phyloP scores from a whole-genome alignment of 805 yeast genomes.

The Wickerhamomyces bovis region DNA sequence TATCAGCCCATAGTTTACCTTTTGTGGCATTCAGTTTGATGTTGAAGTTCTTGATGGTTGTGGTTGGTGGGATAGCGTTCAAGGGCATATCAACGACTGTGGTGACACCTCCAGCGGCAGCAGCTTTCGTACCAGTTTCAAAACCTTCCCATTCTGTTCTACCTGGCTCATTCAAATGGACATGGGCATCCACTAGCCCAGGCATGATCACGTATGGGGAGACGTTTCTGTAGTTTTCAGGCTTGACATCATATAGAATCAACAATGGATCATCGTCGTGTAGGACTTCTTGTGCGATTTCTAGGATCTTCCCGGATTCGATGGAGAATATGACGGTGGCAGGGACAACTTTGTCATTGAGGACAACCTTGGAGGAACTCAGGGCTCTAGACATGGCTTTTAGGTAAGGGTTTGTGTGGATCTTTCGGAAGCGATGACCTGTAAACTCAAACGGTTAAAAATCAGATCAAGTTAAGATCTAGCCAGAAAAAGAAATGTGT shows the following conservation, averaged over 20 bases:
- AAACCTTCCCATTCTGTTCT: constrained; percentile 98
- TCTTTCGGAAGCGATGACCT: not conserved
- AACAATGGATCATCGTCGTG: constrained; percentile 35
- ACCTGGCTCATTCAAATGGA: constrained; percentile 95
- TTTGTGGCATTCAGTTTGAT: constrained; percentile 72
- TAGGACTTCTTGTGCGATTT: constrained; percentile 38
- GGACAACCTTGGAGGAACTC: constrained; percentile 52
- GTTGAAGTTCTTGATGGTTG: constrained; percentile 70
- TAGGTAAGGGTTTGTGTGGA: not conserved
- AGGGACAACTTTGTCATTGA: constrained; percentile 39
- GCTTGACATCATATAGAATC: constrained; percentile 35
- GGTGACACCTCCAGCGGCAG: constrained; percentile 94
- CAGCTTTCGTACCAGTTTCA: constrained; percentile 92
- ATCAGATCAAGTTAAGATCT: too few relatives aligned
- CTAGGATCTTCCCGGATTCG: constrained; percentile 52
- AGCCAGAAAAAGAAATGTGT: too few relatives aligned
- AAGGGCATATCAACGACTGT: constrained; percentile 95
- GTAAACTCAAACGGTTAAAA: not conserved
- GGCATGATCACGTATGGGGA: constrained; percentile 71
- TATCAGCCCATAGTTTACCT: constrained; percentile 86
- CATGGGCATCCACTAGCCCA: constrained; percentile 91
- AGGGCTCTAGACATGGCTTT: constrained; percentile 38
- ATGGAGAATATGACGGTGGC: constrained; percentile 64
- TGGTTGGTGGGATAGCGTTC: constrained; percentile 94
- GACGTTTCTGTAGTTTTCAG: constrained; percentile 42